Percentiles rank a stretch among this genome's conserved stretches.
phyloP scores from a whole-genome alignment of 2,329 filamentous ascomycete species.

The Exophiala sp. region DNA sequence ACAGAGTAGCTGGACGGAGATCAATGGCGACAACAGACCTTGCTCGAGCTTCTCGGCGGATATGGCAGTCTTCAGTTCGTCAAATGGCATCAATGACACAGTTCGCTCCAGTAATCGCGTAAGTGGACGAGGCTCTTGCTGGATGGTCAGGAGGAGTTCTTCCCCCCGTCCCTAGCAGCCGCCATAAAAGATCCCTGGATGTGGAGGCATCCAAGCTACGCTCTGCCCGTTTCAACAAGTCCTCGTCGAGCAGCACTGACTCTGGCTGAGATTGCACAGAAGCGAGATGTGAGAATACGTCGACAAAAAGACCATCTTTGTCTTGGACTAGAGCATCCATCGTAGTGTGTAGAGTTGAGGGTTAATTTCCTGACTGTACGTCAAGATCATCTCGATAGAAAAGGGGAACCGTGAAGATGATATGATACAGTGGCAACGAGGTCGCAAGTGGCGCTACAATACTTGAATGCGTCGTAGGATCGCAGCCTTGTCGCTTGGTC shows the following conservation, averaged over 20 bases:
- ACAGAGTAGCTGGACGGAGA: slow-evolving; percentile 52
- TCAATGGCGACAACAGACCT: slow-evolving; percentile 47
- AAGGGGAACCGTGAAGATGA: neutral
- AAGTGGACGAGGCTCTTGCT: slow-evolving; percentile 53
- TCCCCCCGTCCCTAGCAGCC: slow-evolving; percentile 23
- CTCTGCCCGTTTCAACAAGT: slow-evolving; percentile 26
- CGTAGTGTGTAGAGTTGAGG: neutral
- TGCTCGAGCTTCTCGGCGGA: slow-evolving; percentile 50
- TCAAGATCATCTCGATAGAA: neutral
- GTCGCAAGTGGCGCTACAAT: neutral
- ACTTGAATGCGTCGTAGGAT: neutral
- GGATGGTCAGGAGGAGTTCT: slow-evolving; percentile 34
- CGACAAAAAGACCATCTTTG: slow-evolving; percentile 19
- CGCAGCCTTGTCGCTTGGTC: slow-evolving; percentile 5
- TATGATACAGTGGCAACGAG: neutral
- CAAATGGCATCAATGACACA: slow-evolving; percentile 45
- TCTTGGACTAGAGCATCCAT: slow-evolving; percentile 27
- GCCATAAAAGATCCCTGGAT: slow-evolving; percentile 23
- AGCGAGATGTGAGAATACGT: slow-evolving; percentile 26
- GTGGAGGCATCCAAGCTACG: slow-evolving; percentile 23
- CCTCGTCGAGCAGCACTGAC: slow-evolving; percentile 20
- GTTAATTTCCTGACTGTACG: too few species aligned
- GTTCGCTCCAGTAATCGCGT: slow-evolving; percentile 49
- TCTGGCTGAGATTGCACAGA: slow-evolving; percentile 18
- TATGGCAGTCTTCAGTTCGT: slow-evolving; percentile 44